Evolutionary conservation across 345 rosid genomes (phyloP).

Genomic region (Nephelium lappaceum): DNA sequence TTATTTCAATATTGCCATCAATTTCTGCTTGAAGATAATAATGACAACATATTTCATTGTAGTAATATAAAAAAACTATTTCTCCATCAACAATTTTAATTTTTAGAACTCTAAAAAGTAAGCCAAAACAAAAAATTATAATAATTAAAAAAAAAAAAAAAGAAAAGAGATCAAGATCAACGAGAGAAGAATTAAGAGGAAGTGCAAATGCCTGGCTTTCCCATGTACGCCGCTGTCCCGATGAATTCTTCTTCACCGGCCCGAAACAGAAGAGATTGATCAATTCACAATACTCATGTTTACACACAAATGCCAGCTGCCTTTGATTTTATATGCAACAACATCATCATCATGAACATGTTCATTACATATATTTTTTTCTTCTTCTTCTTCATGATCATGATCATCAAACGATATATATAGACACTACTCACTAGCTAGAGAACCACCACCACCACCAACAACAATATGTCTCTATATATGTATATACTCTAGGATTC

Average conservation of each 20-base stretch:
- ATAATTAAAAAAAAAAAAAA: too few species aligned
- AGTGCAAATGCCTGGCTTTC: slow-evolving; percentile 43
- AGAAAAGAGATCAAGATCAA: neutral
- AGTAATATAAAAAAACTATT: neutral
- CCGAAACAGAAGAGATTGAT: neutral
- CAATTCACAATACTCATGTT: neutral
- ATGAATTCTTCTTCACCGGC: slow-evolving; percentile 14
- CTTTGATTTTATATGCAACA: slow-evolving; percentile 1
- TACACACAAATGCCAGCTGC: neutral
- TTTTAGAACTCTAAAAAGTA: neutral
- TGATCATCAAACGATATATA: neutral
- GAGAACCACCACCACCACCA: neutral
- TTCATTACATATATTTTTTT: neutral
- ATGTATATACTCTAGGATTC: neutral
- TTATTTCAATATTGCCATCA: slow-evolving; percentile 7
- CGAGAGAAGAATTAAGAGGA: neutral
- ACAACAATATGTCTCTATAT: too few species aligned
- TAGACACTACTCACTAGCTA: neutral
- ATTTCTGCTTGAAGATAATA: neutral
- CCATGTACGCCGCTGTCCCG: slow-evolving; percentile 40
- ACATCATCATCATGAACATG: neutral
- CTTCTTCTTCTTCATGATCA: slow-evolving; percentile 10
- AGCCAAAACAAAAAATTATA: neutral
- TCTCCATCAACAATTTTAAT: neutral
- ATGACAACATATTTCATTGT: slow-evolving; percentile 5